Conservation (phyloP, 441 rosid species). For the Mallotus repandus region DNA sequence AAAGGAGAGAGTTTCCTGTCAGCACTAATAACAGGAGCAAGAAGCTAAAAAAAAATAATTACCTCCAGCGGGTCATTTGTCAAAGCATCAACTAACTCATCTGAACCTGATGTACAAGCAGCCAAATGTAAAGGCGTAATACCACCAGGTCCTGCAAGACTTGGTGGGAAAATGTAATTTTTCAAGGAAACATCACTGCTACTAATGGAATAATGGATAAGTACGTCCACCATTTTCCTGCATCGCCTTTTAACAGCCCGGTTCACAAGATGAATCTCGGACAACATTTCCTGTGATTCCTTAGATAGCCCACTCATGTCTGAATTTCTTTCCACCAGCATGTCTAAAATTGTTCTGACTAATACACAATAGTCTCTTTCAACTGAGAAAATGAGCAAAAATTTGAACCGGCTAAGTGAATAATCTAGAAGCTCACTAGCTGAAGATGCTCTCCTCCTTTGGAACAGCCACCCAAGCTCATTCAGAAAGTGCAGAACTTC, state of each 20-base stretch:
- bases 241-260: conserved; percentile 74
- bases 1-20: not conserved
- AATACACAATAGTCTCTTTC: conserved; percentile 73
- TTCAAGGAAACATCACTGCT: conserved; percentile 25
- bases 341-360: conserved; percentile 59
- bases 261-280: conserved; percentile 66
- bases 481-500: conserved; percentile 71
- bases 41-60: conserved; percentile 8
- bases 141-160: conserved; percentile 68
- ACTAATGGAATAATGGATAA: conserved; percentile 44
- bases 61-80: conserved; percentile 89
- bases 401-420: conserved; percentile 68
- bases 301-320: conserved; percentile 41
- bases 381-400: conserved; percentile 63
- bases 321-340: conserved; percentile 54
- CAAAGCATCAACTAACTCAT: conserved; percentile 61
- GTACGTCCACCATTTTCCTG: conserved; percentile 66
- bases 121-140: conserved; percentile 84
- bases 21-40: not conserved
- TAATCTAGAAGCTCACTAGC: conserved; percentile 36
- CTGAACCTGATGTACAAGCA: conserved; percentile 67
- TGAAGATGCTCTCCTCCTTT: conserved; percentile 45
- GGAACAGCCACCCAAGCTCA: conserved; percentile 96
- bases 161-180: conserved; percentile 59
- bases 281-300: conserved; percentile 54